phyloP scores from a whole-genome alignment of 2,329 filamentous ascomycete species.

The Periconia digitata region DNA sequence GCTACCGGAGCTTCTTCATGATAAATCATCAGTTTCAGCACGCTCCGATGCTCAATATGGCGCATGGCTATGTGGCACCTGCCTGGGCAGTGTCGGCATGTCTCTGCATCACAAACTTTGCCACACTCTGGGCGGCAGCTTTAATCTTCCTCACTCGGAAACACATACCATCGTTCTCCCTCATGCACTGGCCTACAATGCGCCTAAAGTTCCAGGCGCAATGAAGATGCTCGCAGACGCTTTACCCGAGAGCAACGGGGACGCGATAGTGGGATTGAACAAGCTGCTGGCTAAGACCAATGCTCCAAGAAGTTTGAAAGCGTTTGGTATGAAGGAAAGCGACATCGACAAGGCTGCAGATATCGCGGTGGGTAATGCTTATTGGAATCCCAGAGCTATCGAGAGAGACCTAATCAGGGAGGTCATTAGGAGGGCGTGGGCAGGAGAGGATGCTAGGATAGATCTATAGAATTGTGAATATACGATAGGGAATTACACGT shows the following conservation, averaged over 20 bases:
- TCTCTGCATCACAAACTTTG: slow-evolving; percentile 70
- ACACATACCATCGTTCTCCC: slow-evolving; percentile 66
- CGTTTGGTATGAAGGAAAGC: slow-evolving; percentile 61
- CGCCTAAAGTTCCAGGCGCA: slow-evolving; percentile 54
- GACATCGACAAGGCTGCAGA: slow-evolving; percentile 63
- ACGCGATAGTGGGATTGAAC: slow-evolving; percentile 61
- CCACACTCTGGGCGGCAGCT: slow-evolving; percentile 64
- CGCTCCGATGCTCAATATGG: slow-evolving; percentile 61
- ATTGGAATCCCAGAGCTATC: slow-evolving; percentile 61
- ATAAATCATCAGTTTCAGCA: slow-evolving; percentile 50
- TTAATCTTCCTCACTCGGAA: slow-evolving; percentile 65
- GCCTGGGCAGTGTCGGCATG: slow-evolving; percentile 63
- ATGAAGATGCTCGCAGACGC: slow-evolving; percentile 57
- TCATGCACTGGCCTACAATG: slow-evolving; percentile 65
- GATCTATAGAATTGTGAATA: slow-evolving; percentile 44
- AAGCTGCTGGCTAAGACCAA: slow-evolving; percentile 55
- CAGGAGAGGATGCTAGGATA: slow-evolving; percentile 59
- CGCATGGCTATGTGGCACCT: slow-evolving; percentile 65
- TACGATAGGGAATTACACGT: not conserved
- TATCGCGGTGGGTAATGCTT: slow-evolving; percentile 60
- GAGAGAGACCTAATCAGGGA: slow-evolving; percentile 57
- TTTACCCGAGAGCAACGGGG: slow-evolving; percentile 59
- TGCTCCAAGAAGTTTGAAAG: slow-evolving; percentile 56
- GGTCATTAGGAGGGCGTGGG: slow-evolving; percentile 63
- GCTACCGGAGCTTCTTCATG: slow-evolving; percentile 55